Evolutionary conservation across 2,329 filamentous ascomycete species (phyloP), one percentile per base, ranked within the genome.

Genomic region (Paraphoma chrysanthemicola): DNA sequence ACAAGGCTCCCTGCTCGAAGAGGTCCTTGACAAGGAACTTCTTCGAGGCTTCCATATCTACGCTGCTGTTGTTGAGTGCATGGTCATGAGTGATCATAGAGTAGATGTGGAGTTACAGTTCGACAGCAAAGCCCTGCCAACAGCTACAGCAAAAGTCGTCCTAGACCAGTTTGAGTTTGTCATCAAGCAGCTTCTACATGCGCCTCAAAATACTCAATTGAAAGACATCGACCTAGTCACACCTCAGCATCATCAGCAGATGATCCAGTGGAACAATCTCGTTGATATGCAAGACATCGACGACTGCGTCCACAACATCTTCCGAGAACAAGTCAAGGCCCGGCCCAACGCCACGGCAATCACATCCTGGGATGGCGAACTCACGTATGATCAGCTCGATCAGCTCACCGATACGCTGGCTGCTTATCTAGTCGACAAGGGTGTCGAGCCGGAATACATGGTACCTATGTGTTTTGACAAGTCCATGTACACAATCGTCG

Each of bases 401-500:
- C 8, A 45, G 8, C 23, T 41, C 1, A 51, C 62, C 4, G 50
- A 44, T 4, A 42, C 7, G 6, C 38, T 65, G 12, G 62, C 62
- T 3, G 14, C 8, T n/a, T 28, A 51, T 23, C 48, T 65, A 4
- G 43, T 45, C 6, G n/a, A 49, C 16, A 30, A 45, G 4, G 39
- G 56, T 28, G 42, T 61, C 12, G 36, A 29, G 3, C n/a, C 44
- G 4, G 58, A 45, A 14, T 28, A 39, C n/a, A 28, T 66, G 45
- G 33, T 62, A 16, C 48, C 51, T 2, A 48, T 59, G 1, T 48
- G 42, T 29, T 59, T 59, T 38, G 57, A 69, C 16, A 72, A 72
- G 47, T 63, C 57, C 9, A 28, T 23, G 23, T 62, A 54, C 48
- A 56, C 60, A 6, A 33, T 66, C 18, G 67, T 79, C 29, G 67